Base-by-base conservation (phyloP, 495 filamentous ascomycete genomes). In the Aspergillus bridgeri region DNA sequence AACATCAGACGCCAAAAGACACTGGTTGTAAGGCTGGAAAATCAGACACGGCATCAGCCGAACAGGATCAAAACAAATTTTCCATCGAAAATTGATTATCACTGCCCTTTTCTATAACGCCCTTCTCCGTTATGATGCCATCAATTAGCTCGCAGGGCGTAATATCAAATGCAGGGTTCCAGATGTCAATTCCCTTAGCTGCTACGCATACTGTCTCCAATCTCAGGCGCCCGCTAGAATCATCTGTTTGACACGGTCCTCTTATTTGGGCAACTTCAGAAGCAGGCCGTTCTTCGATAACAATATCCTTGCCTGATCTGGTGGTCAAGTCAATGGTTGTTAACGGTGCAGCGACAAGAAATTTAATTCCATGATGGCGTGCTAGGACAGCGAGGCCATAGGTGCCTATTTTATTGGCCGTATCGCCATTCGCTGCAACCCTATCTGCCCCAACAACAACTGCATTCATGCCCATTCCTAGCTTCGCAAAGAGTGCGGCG, bases 391-490 rank as follows among this genome's bases (percentile, higher is more conserved):
- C 92, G 25, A 98, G 81, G 42, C 81, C 74, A 69, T 98, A 98
- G n/a, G 94, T 98, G 25, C 94, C 94, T 56, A 98, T 95, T 76
- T 98, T 98, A 72, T 98, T 98, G 46, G 94, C 94, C 2, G 94
- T 98, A 74, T 98, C 94, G 33, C 94, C 94, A 67, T 98, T 98
- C 25, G 90, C 88, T 42, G 92, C 94, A 9, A 98, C 95, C 50
- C 94, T 85, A 69, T 98, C 94, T 19, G 94, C 94, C 19, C 94
- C 94, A 1, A 98, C 95, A 54, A 98, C 84, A 54, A 98, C 89
- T 19, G 90, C 92, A 27, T 85, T 83, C 57, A 98, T 88, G 56
- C 84, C 80, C 46, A 72, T 73, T 46, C 72, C 71, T 47, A 81
- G 67, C 57, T 81, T 79, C 51, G 82, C 82, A 57, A 98, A 86